phyloP scores from a whole-genome alignment of 164 flowering plant genomes.

The Vitis amurensis region DNA sequence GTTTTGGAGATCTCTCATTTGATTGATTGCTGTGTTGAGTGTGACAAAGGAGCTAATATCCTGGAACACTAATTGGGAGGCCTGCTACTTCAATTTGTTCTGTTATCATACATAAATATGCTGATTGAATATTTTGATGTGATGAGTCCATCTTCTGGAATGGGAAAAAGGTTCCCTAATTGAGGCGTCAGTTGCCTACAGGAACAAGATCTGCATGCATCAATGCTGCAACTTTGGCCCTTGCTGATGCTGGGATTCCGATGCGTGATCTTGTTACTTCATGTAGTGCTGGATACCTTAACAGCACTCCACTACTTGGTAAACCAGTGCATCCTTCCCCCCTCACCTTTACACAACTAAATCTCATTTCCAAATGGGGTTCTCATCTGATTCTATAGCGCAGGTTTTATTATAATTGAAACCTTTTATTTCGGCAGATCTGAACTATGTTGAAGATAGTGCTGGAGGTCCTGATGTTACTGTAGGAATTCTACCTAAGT shows the following conservation, averaged over 20 bases:
- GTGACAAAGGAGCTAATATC: too few species aligned
- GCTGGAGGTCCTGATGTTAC: slow-evolving; percentile 98
- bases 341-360: neutral
- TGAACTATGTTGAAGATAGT: slow-evolving; percentile 92
- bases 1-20: too few species aligned
- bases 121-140: too few species aligned
- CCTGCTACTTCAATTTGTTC: neutral
- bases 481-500: slow-evolving; percentile 76
- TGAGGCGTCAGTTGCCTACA: slow-evolving; percentile 18
- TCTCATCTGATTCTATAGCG: too few species aligned
- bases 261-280: slow-evolving; percentile 95
- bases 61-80: too few species aligned
- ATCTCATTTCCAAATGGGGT: too few species aligned
- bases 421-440: slow-evolving; percentile 43
- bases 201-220: slow-evolving; percentile 98
- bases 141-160: too few species aligned
- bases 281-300: slow-evolving; percentile 92
- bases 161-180: too few species aligned
- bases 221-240: slow-evolving; percentile 97
- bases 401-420: neutral
- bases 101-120: neutral
- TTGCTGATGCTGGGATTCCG: slow-evolving; percentile 98
- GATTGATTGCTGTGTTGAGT: too few species aligned
- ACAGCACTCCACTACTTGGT: slow-evolving; percentile 91
- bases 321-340: slow-evolving; percentile 7